phyloP scores from a whole-genome alignment of 176 grass and related monocot genomes.

The Avena atlantica region DNA sequence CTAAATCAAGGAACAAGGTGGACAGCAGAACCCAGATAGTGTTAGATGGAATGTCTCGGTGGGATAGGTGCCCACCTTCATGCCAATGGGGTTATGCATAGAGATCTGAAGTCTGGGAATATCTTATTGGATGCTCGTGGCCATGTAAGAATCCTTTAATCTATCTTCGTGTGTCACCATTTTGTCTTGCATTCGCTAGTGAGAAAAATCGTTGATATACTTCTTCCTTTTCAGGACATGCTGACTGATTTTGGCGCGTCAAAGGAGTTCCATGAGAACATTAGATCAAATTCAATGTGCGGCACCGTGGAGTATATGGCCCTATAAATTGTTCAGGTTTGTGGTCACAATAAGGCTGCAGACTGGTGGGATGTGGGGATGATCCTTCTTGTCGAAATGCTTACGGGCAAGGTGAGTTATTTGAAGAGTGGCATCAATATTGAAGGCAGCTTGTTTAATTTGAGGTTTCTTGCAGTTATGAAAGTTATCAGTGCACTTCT shows the following conservation, averaged over 20 bases:
- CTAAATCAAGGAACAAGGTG: too few relatives aligned
- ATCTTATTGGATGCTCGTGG: conserved; percentile 92
- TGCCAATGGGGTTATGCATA: conserved; percentile 94
- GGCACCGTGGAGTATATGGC: conserved; percentile 98
- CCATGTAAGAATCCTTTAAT: conserved; percentile 66
- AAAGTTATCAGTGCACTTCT: too few relatives aligned
- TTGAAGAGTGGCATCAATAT: not conserved
- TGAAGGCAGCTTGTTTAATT: too few relatives aligned
- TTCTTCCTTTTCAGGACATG: conserved; percentile 64
- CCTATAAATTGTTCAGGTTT: conserved; percentile 86
- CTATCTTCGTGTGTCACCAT: not conserved
- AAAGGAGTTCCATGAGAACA: conserved; percentile 97
- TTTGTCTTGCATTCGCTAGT: not conserved
- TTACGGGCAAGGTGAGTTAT: conserved; percentile 85
- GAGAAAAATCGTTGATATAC: not conserved
- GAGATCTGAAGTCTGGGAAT: conserved; percentile 99
- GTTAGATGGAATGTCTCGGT: too few relatives aligned
- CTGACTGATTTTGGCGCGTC: conserved; percentile 92
- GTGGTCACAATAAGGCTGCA: conserved; percentile 95
- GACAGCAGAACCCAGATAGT: too few relatives aligned
- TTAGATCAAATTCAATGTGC: conserved; percentile 95
- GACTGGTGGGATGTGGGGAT: conserved; percentile 99
- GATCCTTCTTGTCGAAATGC: conserved; percentile 93
- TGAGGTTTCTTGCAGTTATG: too few relatives aligned
- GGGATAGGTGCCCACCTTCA: conserved; percentile 65